A percentile compares a stretch with the other conserved stretches of the same genome.
These are phyloP conservation scores for Penicillium odoratum DNA, from an alignment of 495 filamentous ascomycete genomes.

Conservation along the genomic window DNA sequence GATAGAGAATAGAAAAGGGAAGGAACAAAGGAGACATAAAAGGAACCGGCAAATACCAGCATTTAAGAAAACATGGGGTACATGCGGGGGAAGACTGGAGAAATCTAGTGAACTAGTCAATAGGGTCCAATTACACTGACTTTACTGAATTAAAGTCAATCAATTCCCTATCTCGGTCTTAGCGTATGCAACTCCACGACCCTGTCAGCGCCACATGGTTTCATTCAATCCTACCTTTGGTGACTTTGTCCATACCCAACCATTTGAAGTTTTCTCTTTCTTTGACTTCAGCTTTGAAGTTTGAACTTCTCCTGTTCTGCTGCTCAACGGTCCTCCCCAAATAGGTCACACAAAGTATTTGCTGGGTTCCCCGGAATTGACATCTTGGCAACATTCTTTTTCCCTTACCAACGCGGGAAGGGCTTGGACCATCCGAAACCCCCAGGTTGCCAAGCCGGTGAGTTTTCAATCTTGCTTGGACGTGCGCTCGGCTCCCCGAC, in stretches of 20 bases:
- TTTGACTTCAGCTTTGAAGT: not conserved
- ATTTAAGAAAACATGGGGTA: not conserved
- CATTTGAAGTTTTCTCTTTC: not conserved
- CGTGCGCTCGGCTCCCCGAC: not conserved
- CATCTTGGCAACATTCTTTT: constrained; percentile 1
- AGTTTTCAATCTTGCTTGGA: not conserved
- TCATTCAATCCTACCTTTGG: constrained; percentile 15
- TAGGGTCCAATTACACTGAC: not conserved
- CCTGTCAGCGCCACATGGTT: constrained; percentile 27
- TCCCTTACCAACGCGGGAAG: not conserved
- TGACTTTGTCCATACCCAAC: not conserved
- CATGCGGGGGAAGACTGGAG: not conserved
- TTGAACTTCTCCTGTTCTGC: not conserved
- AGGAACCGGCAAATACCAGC: not conserved
- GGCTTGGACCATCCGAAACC: constrained; percentile 1
- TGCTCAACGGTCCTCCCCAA: not conserved
- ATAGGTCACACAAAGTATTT: too few relatives aligned
- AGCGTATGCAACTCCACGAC: constrained; percentile 25
- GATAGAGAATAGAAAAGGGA: not conserved
- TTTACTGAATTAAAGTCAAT: not conserved
- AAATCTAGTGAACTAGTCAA: not conserved
- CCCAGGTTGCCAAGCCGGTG: constrained; percentile 3
- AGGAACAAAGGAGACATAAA: not conserved
- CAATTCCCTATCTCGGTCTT: constrained; percentile 1
- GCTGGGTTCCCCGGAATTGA: constrained; percentile 9